phyloP scores from a whole-genome alignment of 768 basidiomycete species.

The Pulveroboletus frians region DNA sequence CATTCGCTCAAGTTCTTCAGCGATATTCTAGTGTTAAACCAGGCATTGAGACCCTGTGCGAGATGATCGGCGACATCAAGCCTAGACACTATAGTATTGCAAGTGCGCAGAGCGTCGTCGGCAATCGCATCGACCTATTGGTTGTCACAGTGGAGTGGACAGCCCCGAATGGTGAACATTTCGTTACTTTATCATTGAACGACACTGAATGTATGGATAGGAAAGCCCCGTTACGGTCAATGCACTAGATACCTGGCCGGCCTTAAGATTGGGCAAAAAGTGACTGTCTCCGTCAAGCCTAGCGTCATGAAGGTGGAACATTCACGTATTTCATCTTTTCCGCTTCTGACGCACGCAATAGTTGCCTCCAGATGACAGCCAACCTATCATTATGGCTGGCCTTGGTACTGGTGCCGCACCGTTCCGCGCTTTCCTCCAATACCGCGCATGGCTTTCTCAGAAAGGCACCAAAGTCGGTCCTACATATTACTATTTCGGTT shows the following conservation, averaged over 20 bases:
- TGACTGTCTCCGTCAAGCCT: conserved; percentile 96
- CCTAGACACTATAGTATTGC: conserved; percentile 99
- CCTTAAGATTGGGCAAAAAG: conserved; percentile 81
- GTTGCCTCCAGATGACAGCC: conserved; percentile 78
- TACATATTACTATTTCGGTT: conserved; percentile 97
- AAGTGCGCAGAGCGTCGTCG: conserved; percentile 90
- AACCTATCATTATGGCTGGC: conserved; percentile 98
- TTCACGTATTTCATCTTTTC: neutral
- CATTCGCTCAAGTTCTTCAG: conserved; percentile 81
- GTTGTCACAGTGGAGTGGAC: conserved; percentile 97
- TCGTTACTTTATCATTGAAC: neutral
- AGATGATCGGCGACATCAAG: conserved; percentile 90
- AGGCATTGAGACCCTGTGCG: conserved; percentile 79
- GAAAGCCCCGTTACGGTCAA: conserved; percentile 79
- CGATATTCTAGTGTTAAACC: conserved; percentile 77
- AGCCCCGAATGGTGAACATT: conserved; percentile 65
- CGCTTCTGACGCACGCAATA: conserved; percentile 28
- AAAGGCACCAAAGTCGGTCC: conserved; percentile 84
- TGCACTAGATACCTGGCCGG: conserved; percentile 92
- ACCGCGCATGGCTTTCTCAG: conserved; percentile 77
- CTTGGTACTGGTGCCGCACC: conserved; percentile 98
- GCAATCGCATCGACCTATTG: conserved; percentile 88
- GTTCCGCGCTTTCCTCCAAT: conserved; percentile 98
- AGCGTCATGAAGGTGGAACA: conserved; percentile 92
- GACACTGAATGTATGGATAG: conserved; percentile 36